Evolutionary conservation across 2,329 filamentous ascomycete genomes (phyloP), one percentile per base, ranked within the genome.

Genomic region (Xylaria polymorpha): DNA sequence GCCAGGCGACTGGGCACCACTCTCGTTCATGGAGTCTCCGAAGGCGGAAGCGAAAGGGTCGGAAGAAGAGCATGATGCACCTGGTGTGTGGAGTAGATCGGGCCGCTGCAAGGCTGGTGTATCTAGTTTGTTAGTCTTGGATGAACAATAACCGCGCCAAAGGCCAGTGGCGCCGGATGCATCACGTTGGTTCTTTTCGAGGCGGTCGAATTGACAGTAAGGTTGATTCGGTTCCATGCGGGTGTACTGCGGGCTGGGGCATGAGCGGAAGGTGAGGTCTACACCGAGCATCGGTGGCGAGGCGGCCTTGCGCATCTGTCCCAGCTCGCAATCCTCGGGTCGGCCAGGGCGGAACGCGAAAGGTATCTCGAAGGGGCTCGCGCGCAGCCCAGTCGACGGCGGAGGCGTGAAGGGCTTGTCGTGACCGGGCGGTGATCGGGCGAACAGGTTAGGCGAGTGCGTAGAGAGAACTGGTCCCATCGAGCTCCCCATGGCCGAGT

Each of bases 231-330:
- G 90, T 77, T 97, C 94, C 75, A 97, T 91, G 75, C 93, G 90
- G 18, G 94, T 97, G 64, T 90, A 88, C 79, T 95, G 91, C 6
- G 95, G 95, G 32, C 94, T 97, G 10, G 87, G 85, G 78, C 94
- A 97, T 78, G 87, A 88, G 41, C 94, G 92, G 78, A 98, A 97
- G 32, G 86, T 84, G 64, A 98, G 87, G 73, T 97, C 92, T 66
- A 85, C 83, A 65, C 95, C 95, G 12, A 97, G 88, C 94, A 98
- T 97, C 10, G 95, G 95, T 48, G 95, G 95, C 69, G 89, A 90
- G 74, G 85, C 83, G 25, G 83, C 84, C 72, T 86, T 81, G 67
- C 85, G 85, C 76, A 85, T 82, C 74, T 83, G 82, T 66, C 82
- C 79, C 68, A 83, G 80, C 63, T 81, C 79, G 37, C 78, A 76